phyloP scores from a whole-genome alignment of 495 filamentous ascomycete species.

The Penicillium nucicola region DNA sequence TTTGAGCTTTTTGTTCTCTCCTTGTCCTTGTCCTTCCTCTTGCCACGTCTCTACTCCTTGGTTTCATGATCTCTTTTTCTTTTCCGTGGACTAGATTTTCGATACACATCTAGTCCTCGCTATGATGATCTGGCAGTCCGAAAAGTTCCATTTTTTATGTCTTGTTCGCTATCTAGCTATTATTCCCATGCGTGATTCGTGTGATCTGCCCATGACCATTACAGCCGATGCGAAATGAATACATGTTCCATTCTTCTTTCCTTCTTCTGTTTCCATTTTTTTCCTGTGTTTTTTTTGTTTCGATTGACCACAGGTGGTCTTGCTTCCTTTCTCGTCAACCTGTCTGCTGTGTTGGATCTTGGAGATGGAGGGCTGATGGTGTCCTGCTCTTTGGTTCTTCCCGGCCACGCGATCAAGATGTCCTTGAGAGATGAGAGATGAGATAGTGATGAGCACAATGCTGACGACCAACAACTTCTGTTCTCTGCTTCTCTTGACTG shows the following conservation, averaged over 20 bases:
- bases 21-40: slow-evolving; percentile 16
- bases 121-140: slow-evolving; percentile 39
- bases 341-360: slow-evolving; percentile 18
- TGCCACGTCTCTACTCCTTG: not conserved
- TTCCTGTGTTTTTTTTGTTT: slow-evolving; percentile 4
- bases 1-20: slow-evolving; percentile 14
- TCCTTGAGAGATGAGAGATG: slow-evolving; percentile 13
- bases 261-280: slow-evolving; percentile 6
- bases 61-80: slow-evolving; percentile 26
- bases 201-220: slow-evolving; percentile 41
- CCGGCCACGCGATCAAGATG: slow-evolving; percentile 12
- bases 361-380: slow-evolving; percentile 24
- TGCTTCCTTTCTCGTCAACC: slow-evolving; percentile 11
- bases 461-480: slow-evolving; percentile 14
- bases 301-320: slow-evolving; percentile 7
- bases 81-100: slow-evolving; percentile 30
- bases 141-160: slow-evolving; percentile 40
- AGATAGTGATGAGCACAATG: slow-evolving; percentile 9
- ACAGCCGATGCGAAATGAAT: slow-evolving; percentile 39
- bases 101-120: slow-evolving; percentile 37
- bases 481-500: slow-evolving; percentile 2
- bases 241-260: slow-evolving; percentile 18
- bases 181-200: slow-evolving; percentile 39
- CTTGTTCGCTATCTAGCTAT: slow-evolving; percentile 33
- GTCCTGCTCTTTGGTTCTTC: slow-evolving; percentile 5